These are phyloP conservation scores for Tulasnella sp. DNA, from an alignment of 768 basidiomycete species.

Conservation along the genomic window DNA sequence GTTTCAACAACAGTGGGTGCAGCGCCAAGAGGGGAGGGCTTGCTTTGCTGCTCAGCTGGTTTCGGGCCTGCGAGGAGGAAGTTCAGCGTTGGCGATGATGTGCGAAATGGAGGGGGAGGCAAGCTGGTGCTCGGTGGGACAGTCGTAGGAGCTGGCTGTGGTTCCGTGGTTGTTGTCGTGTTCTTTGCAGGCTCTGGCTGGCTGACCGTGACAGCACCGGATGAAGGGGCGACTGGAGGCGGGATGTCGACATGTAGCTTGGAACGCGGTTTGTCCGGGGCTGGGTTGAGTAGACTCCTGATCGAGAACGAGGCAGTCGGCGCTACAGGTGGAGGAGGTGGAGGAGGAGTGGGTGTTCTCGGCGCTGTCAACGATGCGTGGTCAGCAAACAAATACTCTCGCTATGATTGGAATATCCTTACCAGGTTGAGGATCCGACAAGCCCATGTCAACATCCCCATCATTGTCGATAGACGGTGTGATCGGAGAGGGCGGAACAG, in stretches of 20 bases:
- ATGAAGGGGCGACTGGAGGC: background rate
- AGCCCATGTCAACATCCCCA: slow-evolving; percentile 11
- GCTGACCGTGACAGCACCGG: background rate
- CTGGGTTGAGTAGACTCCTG: slow-evolving; percentile 24
- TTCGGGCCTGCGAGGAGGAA: background rate
- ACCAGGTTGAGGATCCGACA: slow-evolving; percentile 1
- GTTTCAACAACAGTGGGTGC: background rate
- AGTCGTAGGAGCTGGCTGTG: background rate
- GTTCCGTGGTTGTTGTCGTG: background rate
- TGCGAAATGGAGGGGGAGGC: background rate
- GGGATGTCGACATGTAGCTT: background rate
- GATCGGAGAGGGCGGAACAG: background rate
- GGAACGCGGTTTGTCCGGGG: slow-evolving; percentile 15
- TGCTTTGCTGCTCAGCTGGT: background rate
- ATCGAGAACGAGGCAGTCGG: slow-evolving; percentile 22
- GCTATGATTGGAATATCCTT: background rate
- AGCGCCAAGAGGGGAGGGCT: background rate
- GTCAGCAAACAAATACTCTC: background rate
- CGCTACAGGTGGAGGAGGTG: slow-evolving; percentile 6
- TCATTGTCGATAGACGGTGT: background rate
- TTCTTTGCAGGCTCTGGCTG: background rate
- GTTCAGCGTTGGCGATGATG: slow-evolving; percentile 18
- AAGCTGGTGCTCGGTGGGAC: background rate
- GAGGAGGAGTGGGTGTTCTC: slow-evolving; percentile 6
- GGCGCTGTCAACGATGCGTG: background rate